Evolutionary conservation across 345 rosid species (phyloP).

Genomic region (Acer yangbiense): DNA sequence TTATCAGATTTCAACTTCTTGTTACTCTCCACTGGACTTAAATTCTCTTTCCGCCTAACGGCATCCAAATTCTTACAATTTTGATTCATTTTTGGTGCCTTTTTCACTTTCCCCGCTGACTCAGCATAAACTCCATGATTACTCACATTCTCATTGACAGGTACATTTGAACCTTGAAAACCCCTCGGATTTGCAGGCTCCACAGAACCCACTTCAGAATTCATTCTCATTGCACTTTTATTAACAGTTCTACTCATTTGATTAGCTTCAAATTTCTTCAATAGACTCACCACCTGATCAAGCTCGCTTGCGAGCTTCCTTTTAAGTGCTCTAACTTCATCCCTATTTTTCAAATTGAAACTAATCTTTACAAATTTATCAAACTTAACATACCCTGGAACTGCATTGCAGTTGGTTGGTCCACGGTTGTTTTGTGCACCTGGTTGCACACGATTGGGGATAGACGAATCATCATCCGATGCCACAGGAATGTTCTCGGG

Average conservation of each 20-base stretch:
- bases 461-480: slow-evolving; percentile 45
- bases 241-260: slow-evolving; percentile 20
- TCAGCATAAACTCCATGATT: slow-evolving; percentile 27
- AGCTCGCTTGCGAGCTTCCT: slow-evolving; percentile 60
- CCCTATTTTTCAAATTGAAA: slow-evolving; percentile 35
- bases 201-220: slow-evolving; percentile 57
- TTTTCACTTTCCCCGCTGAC: slow-evolving; percentile 35
- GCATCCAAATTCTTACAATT: slow-evolving; percentile 27
- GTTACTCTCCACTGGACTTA: slow-evolving; percentile 30
- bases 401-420: slow-evolving; percentile 24
- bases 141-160: slow-evolving; percentile 27
- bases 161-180: slow-evolving; percentile 26
- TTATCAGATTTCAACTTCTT: slow-evolving; percentile 46
- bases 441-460: slow-evolving; percentile 30
- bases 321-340: slow-evolving; percentile 43
- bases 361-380: slow-evolving; percentile 47
- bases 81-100: slow-evolving; percentile 33
- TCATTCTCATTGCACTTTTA: slow-evolving; percentile 29
- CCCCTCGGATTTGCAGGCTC: slow-evolving; percentile 30
- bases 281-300: slow-evolving; percentile 49
- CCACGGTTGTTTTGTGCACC: slow-evolving; percentile 14
- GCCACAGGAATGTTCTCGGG: slow-evolving; percentile 25
- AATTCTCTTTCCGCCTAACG: slow-evolving; percentile 30
- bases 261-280: slow-evolving; percentile 46
- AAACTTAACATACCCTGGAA: slow-evolving; percentile 43